Percentiles rank a stretch among this genome's conserved stretches.
Conservation (phyloP, 495 filamentous ascomycete species). For the Penicillium parvum region DNA sequence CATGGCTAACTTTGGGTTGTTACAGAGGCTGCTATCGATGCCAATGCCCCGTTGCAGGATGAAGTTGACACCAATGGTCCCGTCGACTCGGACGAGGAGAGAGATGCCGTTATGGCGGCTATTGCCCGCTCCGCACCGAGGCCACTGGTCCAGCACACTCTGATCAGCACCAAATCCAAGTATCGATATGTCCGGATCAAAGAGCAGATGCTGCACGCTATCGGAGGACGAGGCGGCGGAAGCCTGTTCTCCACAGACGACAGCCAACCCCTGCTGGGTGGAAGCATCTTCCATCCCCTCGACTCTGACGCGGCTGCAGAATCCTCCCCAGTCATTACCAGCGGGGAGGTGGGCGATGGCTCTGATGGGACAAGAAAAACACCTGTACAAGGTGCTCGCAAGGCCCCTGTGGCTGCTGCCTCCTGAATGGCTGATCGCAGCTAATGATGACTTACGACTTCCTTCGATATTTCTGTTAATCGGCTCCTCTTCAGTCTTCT, state of each 20-base stretch:
- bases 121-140: slow-evolving; percentile 69
- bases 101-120: slow-evolving; percentile 79
- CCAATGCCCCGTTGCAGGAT: slow-evolving; percentile 85
- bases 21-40: slow-evolving; percentile 85
- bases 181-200: slow-evolving; percentile 84
- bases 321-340: slow-evolving; percentile 18
- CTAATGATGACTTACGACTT: slow-evolving; percentile 18
- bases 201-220: slow-evolving; percentile 78
- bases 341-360: slow-evolving; percentile 18
- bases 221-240: slow-evolving; percentile 46
- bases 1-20: slow-evolving; percentile 1
- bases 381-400: slow-evolving; percentile 23
- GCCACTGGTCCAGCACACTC: slow-evolving; percentile 63
- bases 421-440: slow-evolving; percentile 3
- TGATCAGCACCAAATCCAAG: slow-evolving; percentile 62
- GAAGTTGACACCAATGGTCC: slow-evolving; percentile 69
- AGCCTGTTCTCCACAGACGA: slow-evolving; percentile 44
- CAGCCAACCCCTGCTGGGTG: slow-evolving; percentile 25
- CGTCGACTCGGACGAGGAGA: slow-evolving; percentile 92
- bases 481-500: slow-evolving; percentile 1
- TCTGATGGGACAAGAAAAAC: slow-evolving; percentile 20
- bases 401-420: slow-evolving; percentile 16
- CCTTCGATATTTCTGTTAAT: neutral
- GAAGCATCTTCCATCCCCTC: slow-evolving; percentile 32
- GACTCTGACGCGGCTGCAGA: slow-evolving; percentile 20